These are phyloP conservation scores for Penicillium corylophilum DNA, from an alignment of 2,329 filamentous ascomycete species.

Conservation along the genomic window DNA sequence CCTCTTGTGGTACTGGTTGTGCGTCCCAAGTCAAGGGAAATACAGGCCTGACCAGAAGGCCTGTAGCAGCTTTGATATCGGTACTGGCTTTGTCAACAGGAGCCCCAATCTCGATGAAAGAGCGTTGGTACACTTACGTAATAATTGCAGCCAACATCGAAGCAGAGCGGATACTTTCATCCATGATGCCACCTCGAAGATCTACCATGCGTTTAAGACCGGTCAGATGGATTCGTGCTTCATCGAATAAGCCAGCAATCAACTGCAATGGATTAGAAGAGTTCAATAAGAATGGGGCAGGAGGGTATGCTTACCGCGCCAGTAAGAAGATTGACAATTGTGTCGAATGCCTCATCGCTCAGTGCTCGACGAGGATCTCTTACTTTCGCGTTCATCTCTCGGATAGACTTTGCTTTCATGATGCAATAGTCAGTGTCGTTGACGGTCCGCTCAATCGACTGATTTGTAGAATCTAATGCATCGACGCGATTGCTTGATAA, in stretches of 20 bases:
- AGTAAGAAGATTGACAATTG: constrained; percentile 39
- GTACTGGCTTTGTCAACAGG: constrained; percentile 22
- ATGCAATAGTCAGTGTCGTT: constrained; percentile 39
- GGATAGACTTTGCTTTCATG: constrained; percentile 39
- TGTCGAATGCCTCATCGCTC: constrained; percentile 37
- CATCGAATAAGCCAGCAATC: constrained; percentile 39
- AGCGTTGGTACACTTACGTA: constrained; percentile 21
- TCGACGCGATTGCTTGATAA: constrained; percentile 28
- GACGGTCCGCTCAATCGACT: constrained; percentile 18
- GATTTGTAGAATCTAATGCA: constrained; percentile 16
- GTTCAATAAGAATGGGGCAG: neutral
- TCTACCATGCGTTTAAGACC: constrained; percentile 41
- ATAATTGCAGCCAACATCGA: constrained; percentile 29
- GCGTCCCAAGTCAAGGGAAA: constrained; percentile 36
- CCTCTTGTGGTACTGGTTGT: constrained; percentile 27
- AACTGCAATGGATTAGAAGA: constrained; percentile 19
- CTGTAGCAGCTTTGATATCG: constrained; percentile 37
- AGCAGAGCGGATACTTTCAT: constrained; percentile 25
- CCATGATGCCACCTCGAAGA: constrained; percentile 34
- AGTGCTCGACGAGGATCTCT: constrained; percentile 26
- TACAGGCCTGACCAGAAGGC: constrained; percentile 34
- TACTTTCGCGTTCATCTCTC: constrained; percentile 34
- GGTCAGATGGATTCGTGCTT: constrained; percentile 40
- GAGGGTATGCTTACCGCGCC: constrained; percentile 30
- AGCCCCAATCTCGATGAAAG: neutral